These are phyloP conservation scores for Boletus insuetus DNA, from an alignment of 768 basidiomycete species.

Conservation along the genomic window DNA sequence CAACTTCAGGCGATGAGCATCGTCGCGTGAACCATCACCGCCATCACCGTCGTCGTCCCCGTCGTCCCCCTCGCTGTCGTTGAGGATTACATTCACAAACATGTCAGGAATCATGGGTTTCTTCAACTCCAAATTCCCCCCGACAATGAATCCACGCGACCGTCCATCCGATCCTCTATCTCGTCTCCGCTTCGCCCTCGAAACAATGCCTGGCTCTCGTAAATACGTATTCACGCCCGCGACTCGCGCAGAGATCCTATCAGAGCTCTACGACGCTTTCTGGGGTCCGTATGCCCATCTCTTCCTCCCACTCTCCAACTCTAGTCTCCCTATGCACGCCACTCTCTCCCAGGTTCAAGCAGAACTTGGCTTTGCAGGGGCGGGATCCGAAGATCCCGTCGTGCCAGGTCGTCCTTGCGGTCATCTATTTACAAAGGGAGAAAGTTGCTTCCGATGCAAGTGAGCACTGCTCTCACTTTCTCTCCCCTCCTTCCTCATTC, in stretches of 20 bases:
- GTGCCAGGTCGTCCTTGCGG: slow-evolving; percentile 77
- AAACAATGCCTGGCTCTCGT: slow-evolving; percentile 76
- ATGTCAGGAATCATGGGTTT: slow-evolving; percentile 46
- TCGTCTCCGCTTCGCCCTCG: slow-evolving; percentile 71
- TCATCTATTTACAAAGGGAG: slow-evolving; percentile 86
- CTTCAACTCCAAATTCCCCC: slow-evolving; percentile 48
- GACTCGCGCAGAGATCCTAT: slow-evolving; percentile 77
- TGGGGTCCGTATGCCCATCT: slow-evolving; percentile 74
- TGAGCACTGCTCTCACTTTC: slow-evolving; percentile 39
- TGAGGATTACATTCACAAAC: neutral
- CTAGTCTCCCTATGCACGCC: slow-evolving; percentile 58
- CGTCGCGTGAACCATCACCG: slow-evolving; percentile 1
- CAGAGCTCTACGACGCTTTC: slow-evolving; percentile 77
- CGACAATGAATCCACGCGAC: slow-evolving; percentile 55
- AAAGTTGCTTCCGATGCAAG: slow-evolving; percentile 94
- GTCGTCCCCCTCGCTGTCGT: neutral
- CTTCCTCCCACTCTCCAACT: slow-evolving; percentile 66
- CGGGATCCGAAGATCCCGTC: slow-evolving; percentile 56
- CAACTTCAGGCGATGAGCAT: neutral
- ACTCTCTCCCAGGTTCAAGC: slow-evolving; percentile 72
- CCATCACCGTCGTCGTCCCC: neutral
- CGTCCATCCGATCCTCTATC: slow-evolving; percentile 60
- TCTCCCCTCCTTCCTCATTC: slow-evolving; percentile 1
- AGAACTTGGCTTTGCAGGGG: slow-evolving; percentile 52
- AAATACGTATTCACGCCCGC: slow-evolving; percentile 75